Conservation (phyloP, 192 early-diverging fungal species). For the Coemansia asiatica region DNA sequence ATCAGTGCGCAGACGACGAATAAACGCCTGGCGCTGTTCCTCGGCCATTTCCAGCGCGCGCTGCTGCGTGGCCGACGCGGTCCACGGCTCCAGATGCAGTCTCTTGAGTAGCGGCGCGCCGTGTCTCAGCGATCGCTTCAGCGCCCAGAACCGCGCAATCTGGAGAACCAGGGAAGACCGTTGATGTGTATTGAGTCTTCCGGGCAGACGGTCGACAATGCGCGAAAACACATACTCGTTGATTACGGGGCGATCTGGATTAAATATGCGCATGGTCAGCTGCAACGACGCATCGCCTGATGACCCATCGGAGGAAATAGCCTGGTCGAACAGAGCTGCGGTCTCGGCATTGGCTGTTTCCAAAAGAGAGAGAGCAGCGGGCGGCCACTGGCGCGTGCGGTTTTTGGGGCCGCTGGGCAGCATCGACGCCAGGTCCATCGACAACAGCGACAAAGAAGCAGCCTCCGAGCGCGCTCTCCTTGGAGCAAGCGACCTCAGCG, state of each 20-base stretch:
- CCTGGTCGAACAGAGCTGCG: slow-evolving; percentile 9
- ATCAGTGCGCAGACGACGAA: slow-evolving; percentile 69
- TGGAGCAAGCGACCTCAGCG: slow-evolving; percentile 20
- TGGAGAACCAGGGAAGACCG: slow-evolving; percentile 8
- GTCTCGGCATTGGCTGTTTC: slow-evolving; percentile 7
- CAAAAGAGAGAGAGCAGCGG: slow-evolving; percentile 7
- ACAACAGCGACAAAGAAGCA: slow-evolving; percentile 22
- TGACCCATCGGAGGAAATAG: background rate
- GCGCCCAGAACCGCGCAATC: slow-evolving; percentile 91
- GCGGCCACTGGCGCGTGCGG: slow-evolving; percentile 14
- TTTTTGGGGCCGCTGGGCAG: slow-evolving; percentile 3
- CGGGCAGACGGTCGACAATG: slow-evolving; percentile 10
- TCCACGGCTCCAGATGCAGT: slow-evolving; percentile 96
- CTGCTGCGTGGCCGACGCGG: slow-evolving; percentile 74
- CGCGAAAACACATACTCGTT: slow-evolving; percentile 36
- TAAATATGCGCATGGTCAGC: slow-evolving; percentile 45
- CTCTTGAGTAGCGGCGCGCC: slow-evolving; percentile 95
- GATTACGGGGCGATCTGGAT: slow-evolving; percentile 42
- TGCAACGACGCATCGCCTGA: slow-evolving; percentile 39
- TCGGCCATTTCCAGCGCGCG: slow-evolving; percentile 79
- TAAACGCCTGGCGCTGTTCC: slow-evolving; percentile 64
- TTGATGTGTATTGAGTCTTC: slow-evolving; percentile 15
- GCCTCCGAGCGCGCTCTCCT: slow-evolving; percentile 11
- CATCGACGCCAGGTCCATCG: slow-evolving; percentile 22
- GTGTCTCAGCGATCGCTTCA: slow-evolving; percentile 85